Evolutionary conservation across 23 red algal species (phyloP).

Genomic region (Gracilaria caudata): DNA sequence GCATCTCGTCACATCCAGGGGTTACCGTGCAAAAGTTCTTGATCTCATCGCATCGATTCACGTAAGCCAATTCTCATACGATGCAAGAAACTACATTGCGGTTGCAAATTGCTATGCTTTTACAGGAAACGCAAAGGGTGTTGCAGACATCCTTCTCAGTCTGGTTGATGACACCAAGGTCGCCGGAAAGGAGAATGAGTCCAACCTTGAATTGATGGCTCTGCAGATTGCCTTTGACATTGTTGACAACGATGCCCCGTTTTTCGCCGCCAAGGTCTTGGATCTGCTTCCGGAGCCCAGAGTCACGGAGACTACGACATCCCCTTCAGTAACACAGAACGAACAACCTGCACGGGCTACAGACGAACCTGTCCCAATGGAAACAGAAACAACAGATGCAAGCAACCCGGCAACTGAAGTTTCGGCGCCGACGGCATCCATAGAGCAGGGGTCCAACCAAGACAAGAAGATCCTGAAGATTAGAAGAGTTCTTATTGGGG

Average conservation of each 20-base stretch:
- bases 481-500: slow-evolving; percentile 72
- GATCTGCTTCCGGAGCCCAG: slow-evolving; percentile 61
- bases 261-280: slow-evolving; percentile 72
- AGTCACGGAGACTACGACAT: slow-evolving; percentile 19
- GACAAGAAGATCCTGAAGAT: slow-evolving; percentile 67
- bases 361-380: slow-evolving; percentile 67
- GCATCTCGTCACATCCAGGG: slow-evolving; percentile 75
- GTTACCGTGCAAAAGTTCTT: slow-evolving; percentile 78
- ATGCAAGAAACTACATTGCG: slow-evolving; percentile 64
- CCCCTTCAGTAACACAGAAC: neutral
- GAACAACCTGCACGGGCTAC: neutral
- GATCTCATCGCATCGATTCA: slow-evolving; percentile 73
- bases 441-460: slow-evolving; percentile 13
- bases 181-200: slow-evolving; percentile 50
- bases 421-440: neutral
- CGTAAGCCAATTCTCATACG: slow-evolving; percentile 43
- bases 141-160: slow-evolving; percentile 72
- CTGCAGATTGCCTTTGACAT: slow-evolving; percentile 97
- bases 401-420: neutral
- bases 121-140: slow-evolving; percentile 77
- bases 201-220: slow-evolving; percentile 67
- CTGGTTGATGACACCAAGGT: slow-evolving; percentile 39
- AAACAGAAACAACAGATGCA: slow-evolving; percentile 12
- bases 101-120: slow-evolving; percentile 88
- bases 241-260: slow-evolving; percentile 89